Conservation (phyloP, 106 monocot genomes). For the Amphibolis antarctica region DNA sequence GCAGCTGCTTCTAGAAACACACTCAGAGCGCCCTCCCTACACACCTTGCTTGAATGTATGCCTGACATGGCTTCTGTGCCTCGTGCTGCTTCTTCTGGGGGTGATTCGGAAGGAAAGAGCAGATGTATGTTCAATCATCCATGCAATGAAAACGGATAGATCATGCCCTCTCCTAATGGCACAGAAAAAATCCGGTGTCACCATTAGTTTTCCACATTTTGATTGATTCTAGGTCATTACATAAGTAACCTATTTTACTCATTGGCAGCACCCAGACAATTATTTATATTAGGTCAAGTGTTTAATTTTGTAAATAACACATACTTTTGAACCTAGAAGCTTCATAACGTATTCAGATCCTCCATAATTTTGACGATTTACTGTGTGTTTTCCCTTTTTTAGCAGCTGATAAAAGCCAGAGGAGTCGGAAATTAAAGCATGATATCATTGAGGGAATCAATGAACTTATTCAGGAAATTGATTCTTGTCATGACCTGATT, state of each 20-base stretch:
- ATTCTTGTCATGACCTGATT: conserved; percentile 81
- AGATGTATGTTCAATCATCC: conserved; percentile 39
- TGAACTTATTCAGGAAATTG: conserved; percentile 85
- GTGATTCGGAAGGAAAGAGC: conserved; percentile 95
- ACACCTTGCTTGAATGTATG: conserved; percentile 85
- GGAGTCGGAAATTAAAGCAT: conserved; percentile 71
- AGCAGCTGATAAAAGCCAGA: conserved; percentile 62
- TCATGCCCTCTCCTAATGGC: too few relatives aligned
- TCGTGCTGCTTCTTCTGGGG: conserved; percentile 54
- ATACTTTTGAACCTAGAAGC: neutral
- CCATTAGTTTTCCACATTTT: neutral
- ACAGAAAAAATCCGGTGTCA: neutral
- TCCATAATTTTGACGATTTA: neutral
- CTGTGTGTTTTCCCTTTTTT: neutral
- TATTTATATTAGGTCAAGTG: neutral
- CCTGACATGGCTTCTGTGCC: conserved; percentile 34
- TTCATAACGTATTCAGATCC: neutral
- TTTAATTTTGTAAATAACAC: neutral
- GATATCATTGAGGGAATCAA: conserved; percentile 89
- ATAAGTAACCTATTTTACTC: neutral
- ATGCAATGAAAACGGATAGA: neutral
- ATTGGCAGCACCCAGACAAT: neutral
- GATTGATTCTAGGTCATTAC: neutral
- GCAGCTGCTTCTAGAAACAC: conserved; percentile 91
- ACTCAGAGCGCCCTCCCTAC: conserved; percentile 85